Base-by-base conservation (phyloP, 1,139 yeast species). In the Scheffersomyces cryptocercus region DNA sequence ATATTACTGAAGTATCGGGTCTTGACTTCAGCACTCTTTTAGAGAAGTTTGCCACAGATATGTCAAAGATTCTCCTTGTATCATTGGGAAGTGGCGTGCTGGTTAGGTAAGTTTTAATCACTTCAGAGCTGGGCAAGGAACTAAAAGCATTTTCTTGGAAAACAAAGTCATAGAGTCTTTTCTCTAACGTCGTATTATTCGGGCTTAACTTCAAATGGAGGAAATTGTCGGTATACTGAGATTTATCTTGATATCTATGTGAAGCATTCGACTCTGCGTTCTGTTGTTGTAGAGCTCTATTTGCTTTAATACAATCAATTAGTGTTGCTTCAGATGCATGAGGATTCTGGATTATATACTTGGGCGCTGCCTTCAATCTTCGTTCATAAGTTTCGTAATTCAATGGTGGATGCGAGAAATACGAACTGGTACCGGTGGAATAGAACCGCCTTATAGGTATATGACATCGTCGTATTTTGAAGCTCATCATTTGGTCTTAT, bases 351-450 rank as follows among this genome's bases (percentile, higher is more conserved):
- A 24, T 32, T 12, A 49, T 32, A 33, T 41, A 37, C 5, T 29
- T 14, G 5, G 46, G 49, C 1, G 48, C 55, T 26, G 40, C 30
- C 4, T 42, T 43, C 13, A 64, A 32, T 37, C 71, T 46, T 10
- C 51, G 48, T 6, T 41, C 36, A 41, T 57, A 66, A 10, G 64
- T 58, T 42, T 66, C 70, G 45, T 55, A 55, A 45, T 64, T 68
- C 30, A 67, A 52, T 1, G 72, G 71, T 2, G 41, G 36, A 20
- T 53, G 46, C 7, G 61, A 48, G 45, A 64, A 62, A 36, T 41
- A 42, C 5, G 12, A 10, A 14, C 15, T 26, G 28, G 29, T 30
- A 11, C 5, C 24, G 10, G 30, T 37, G 11, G 11, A 28, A 37
- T 34, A 15, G n/a, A 29, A 13, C 39, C 26, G 26, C 7, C 26